These are phyloP conservation scores for Penicillium sp. DNA, from an alignment of 2,329 filamentous ascomycete species.

Conservation along the genomic window DNA sequence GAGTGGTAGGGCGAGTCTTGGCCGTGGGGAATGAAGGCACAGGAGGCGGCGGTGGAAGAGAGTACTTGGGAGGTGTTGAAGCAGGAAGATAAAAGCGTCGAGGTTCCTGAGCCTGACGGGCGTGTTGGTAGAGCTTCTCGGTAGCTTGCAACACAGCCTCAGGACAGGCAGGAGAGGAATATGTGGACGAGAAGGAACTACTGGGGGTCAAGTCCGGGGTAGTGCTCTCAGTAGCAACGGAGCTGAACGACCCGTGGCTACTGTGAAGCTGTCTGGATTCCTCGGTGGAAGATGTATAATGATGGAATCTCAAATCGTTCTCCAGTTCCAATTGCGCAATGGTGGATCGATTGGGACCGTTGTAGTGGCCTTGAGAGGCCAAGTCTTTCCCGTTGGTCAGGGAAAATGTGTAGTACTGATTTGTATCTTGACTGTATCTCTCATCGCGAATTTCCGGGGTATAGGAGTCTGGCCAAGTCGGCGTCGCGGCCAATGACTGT, in stretches of 20 bases:
- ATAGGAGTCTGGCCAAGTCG: conserved; percentile 24
- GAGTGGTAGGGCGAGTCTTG: conserved; percentile 22
- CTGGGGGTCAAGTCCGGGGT: conserved; percentile 40
- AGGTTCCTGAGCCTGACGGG: conserved; percentile 13
- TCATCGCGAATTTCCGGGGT: conserved; percentile 31
- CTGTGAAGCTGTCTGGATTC: conserved; percentile 23
- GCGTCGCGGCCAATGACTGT: conserved; percentile 30
- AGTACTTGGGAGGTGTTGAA: conserved; percentile 21
- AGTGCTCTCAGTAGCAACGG: conserved; percentile 28
- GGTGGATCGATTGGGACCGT: conserved; percentile 28
- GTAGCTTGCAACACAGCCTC: conserved; percentile 28
- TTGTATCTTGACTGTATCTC: conserved; percentile 29
- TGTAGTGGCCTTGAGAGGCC: conserved; percentile 11
- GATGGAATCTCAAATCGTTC: conserved; percentile 29
- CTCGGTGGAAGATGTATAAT: conserved; percentile 25
- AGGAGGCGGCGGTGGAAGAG: conserved; percentile 23
- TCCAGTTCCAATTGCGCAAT: conserved; percentile 33
- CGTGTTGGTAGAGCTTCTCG: conserved; percentile 29
- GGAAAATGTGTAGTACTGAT: conserved; percentile 34
- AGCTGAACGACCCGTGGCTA: conserved; percentile 37
- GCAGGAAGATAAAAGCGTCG: conserved; percentile 27
- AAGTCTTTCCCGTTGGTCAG: conserved; percentile 22
- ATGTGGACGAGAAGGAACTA: conserved; percentile 40
- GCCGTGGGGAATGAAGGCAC: conserved; percentile 24
- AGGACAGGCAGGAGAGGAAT: conserved; percentile 31